Percentiles rank a stretch among this genome's conserved stretches.
These are phyloP conservation scores for Solanum acaule DNA, from an alignment of 257 asterid species.

Conservation along the genomic window DNA sequence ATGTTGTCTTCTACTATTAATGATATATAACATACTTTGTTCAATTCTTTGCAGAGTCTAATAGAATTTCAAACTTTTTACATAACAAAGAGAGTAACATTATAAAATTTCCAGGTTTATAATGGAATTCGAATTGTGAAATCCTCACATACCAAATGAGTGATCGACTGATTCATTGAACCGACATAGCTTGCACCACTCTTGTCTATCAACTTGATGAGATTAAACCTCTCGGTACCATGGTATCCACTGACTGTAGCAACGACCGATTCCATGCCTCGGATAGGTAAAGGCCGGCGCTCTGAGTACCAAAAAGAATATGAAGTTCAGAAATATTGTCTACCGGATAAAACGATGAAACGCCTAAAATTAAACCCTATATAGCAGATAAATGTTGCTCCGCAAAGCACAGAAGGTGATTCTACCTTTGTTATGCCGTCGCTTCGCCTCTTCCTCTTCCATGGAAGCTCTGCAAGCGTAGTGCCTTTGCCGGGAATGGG, in stretches of 20 bases:
- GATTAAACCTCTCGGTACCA: slow-evolving; percentile 31
- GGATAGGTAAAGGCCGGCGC: slow-evolving; percentile 7
- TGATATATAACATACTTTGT: not conserved
- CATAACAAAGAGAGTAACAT: not conserved
- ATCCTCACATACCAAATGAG: slow-evolving; percentile 40
- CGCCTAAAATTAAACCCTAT: not conserved
- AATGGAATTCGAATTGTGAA: slow-evolving; percentile 29
- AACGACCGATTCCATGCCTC: slow-evolving; percentile 61
- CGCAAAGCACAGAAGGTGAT: not conserved
- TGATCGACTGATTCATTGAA: slow-evolving; percentile 20
- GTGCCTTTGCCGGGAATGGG: slow-evolving; percentile 36
- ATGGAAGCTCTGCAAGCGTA: slow-evolving; percentile 8
- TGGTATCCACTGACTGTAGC: slow-evolving; percentile 42
- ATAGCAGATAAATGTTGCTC: not conserved
- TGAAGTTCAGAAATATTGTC: not conserved
- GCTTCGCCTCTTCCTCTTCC: slow-evolving; percentile 19
- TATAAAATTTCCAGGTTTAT: slow-evolving; percentile 24
- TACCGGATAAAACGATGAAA: not conserved
- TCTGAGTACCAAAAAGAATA: slow-evolving; percentile 3
- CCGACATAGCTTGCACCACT: slow-evolving; percentile 36
- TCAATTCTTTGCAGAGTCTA: not conserved
- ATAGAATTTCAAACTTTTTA: not conserved
- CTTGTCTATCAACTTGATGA: slow-evolving; percentile 24
- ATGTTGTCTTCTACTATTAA: not conserved
- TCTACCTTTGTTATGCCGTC: slow-evolving; percentile 21